Evolutionary conservation across 352 stramenopile species (phyloP).

Genomic region (Pythium angustatum): DNA sequence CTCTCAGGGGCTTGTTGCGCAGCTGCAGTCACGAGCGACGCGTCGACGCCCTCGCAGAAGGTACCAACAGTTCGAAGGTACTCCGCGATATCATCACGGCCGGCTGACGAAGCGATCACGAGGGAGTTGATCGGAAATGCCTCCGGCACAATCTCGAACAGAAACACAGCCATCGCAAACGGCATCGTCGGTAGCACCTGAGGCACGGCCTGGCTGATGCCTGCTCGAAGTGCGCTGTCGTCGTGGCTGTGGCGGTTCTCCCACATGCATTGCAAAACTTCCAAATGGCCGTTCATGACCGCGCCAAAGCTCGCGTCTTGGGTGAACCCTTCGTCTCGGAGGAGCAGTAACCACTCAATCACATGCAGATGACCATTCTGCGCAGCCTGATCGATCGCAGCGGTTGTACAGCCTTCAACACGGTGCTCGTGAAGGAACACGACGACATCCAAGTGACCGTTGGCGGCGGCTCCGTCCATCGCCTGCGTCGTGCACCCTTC

Average conservation of each 20-base stretch:
- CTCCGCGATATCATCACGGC: background rate
- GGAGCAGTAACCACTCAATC: constrained; percentile 11
- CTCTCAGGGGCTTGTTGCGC: background rate
- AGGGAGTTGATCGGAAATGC: constrained; percentile 5
- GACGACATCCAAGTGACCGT: constrained; percentile 20
- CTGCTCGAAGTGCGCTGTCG: background rate
- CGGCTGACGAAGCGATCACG: background rate
- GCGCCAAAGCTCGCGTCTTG: background rate
- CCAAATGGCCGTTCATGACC: constrained; percentile 3
- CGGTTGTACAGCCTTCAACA: constrained; percentile 12
- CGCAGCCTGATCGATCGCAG: background rate
- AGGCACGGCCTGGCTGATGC: constrained; percentile 1
- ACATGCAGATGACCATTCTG: constrained; percentile 10
- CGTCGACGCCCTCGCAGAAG: constrained; percentile 8
- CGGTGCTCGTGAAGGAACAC: constrained; percentile 9
- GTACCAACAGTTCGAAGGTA: constrained; percentile 1
- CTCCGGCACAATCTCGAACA: constrained; percentile 6
- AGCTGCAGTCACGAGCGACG: background rate
- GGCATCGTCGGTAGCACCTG: background rate
- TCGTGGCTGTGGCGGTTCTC: background rate
- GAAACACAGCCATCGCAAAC: constrained; percentile 1
- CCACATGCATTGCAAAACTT: constrained; percentile 20
- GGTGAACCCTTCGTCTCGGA: constrained; percentile 12
- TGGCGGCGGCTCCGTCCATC: constrained; percentile 17
- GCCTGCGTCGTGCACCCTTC: constrained; percentile 25